These are phyloP conservation scores for Lachnellula suecica DNA, from an alignment of 2,329 filamentous ascomycete species.

Conservation along the genomic window DNA sequence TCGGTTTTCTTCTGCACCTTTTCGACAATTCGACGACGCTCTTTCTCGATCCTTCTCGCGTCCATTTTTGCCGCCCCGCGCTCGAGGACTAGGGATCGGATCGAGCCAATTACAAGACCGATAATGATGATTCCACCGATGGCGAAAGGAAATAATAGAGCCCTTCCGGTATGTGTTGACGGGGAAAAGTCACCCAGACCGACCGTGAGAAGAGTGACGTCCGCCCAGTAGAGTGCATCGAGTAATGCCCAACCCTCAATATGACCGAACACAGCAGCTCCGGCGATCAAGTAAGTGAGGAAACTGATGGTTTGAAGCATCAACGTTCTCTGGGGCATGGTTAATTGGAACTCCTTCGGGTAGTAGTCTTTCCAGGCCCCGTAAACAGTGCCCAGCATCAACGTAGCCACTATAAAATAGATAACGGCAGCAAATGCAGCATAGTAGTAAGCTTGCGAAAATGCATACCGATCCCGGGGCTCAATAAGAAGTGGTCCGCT, in stretches of 20 bases:
- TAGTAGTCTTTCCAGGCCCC: slow-evolving; percentile 73
- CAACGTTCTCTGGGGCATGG: slow-evolving; percentile 77
- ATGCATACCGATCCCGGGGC: slow-evolving; percentile 55
- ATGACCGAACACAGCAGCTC: slow-evolving; percentile 70
- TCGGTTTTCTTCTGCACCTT: slow-evolving; percentile 45
- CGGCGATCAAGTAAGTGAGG: slow-evolving; percentile 76
- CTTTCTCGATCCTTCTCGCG: slow-evolving; percentile 59
- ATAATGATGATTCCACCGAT: slow-evolving; percentile 81
- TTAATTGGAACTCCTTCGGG: slow-evolving; percentile 74
- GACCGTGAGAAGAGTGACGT: slow-evolving; percentile 67
- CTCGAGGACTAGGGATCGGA: slow-evolving; percentile 65
- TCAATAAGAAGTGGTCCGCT: slow-evolving; percentile 51
- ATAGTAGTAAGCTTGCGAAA: slow-evolving; percentile 85
- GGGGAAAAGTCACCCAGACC: slow-evolving; percentile 59
- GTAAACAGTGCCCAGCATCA: slow-evolving; percentile 77
- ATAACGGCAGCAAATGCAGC: slow-evolving; percentile 74
- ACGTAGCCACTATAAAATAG: slow-evolving; percentile 75
- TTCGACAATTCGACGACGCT: slow-evolving; percentile 48
- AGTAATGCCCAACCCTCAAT: slow-evolving; percentile 76
- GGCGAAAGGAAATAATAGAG: slow-evolving; percentile 79
- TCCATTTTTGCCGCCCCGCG: slow-evolving; percentile 54
- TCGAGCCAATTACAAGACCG: slow-evolving; percentile 78
- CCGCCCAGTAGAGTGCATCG: slow-evolving; percentile 77
- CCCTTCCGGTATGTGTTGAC: slow-evolving; percentile 56
- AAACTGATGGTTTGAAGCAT: slow-evolving; percentile 90